Conservation (phyloP, 345 rosid genomes). For the Euclidium syriacum region DNA sequence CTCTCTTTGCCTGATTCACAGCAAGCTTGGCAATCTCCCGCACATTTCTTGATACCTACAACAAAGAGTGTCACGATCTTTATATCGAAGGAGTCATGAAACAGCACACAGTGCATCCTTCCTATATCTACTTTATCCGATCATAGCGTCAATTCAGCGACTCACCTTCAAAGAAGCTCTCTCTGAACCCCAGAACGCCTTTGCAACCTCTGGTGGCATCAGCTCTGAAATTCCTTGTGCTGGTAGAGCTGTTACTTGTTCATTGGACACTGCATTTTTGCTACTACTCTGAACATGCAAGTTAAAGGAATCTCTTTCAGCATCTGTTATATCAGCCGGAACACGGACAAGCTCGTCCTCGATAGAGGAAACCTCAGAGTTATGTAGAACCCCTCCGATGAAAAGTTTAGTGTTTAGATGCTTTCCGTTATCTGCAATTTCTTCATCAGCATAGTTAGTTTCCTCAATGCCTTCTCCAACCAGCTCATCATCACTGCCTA, state of each 20-base stretch:
- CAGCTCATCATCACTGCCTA: slow-evolving; percentile 55
- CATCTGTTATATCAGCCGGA: slow-evolving; percentile 60
- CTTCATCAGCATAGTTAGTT: slow-evolving; percentile 39
- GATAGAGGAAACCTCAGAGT: slow-evolving; percentile 53
- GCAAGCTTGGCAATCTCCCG: slow-evolving; percentile 86
- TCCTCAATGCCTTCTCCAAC: slow-evolving; percentile 53
- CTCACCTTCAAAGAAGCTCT: slow-evolving; percentile 81
- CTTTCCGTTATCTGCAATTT: slow-evolving; percentile 46
- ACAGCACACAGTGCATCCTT: not conserved
- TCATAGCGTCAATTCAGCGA: not conserved
- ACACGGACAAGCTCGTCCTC: slow-evolving; percentile 72
- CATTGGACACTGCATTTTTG: slow-evolving; percentile 46
- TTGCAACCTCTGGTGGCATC: slow-evolving; percentile 89
- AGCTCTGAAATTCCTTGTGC: slow-evolving; percentile 83
- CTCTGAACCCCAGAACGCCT: slow-evolving; percentile 73
- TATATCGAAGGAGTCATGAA: not conserved
- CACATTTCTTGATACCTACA: slow-evolving; percentile 71
- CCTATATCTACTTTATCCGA: not conserved
- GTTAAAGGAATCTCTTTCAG: slow-evolving; percentile 72
- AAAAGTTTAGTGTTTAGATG: slow-evolving; percentile 69
- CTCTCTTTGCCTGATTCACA: slow-evolving; percentile 68
- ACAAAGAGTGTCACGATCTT: slow-evolving; percentile 9
- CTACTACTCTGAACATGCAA: slow-evolving; percentile 51
- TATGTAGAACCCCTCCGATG: slow-evolving; percentile 87
- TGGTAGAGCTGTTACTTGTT: slow-evolving; percentile 69